Conservation (phyloP, 1,139 yeast species). For the Sugiyamaella sp. region DNA sequence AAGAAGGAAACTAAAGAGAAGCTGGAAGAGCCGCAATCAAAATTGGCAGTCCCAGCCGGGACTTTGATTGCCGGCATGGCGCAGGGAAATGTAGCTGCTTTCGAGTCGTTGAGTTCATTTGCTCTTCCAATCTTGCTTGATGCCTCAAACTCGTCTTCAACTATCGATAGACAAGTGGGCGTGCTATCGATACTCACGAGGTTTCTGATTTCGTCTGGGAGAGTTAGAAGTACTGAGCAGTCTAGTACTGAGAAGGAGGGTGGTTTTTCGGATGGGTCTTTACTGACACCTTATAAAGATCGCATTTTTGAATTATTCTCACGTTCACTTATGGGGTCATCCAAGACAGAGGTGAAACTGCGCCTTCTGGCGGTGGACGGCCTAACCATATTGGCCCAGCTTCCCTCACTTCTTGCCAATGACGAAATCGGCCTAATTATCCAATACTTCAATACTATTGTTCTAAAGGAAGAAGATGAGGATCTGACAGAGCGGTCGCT, state of each 20-base stretch:
- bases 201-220: constrained; percentile 48
- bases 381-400: constrained; percentile 48
- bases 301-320: constrained; percentile 65
- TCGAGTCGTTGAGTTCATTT: constrained; percentile 50
- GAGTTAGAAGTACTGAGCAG: constrained; percentile 2
- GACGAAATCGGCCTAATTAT: constrained; percentile 66
- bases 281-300: constrained; percentile 59
- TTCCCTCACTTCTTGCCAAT: constrained; percentile 48
- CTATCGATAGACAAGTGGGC: constrained; percentile 60
- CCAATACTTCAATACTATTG: constrained; percentile 66
- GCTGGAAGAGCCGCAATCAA: constrained; percentile 53
- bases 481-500: constrained; percentile 46
- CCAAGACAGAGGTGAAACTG: constrained; percentile 67
- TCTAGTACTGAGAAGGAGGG: constrained; percentile 18
- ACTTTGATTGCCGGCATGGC: constrained; percentile 55
- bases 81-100: constrained; percentile 48
- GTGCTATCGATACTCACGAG: constrained; percentile 56
- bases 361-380: constrained; percentile 69
- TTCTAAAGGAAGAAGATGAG: constrained; percentile 49
- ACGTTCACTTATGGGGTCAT: constrained; percentile 65
- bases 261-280: constrained; percentile 30
- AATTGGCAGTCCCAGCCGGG: constrained; percentile 46
- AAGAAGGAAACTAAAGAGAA: constrained; percentile 61
- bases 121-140: constrained; percentile 46
- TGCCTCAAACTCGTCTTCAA: constrained; percentile 39